phyloP scores from a whole-genome alignment of 148 eudicot species.

The Heliamphora exappendiculata region DNA sequence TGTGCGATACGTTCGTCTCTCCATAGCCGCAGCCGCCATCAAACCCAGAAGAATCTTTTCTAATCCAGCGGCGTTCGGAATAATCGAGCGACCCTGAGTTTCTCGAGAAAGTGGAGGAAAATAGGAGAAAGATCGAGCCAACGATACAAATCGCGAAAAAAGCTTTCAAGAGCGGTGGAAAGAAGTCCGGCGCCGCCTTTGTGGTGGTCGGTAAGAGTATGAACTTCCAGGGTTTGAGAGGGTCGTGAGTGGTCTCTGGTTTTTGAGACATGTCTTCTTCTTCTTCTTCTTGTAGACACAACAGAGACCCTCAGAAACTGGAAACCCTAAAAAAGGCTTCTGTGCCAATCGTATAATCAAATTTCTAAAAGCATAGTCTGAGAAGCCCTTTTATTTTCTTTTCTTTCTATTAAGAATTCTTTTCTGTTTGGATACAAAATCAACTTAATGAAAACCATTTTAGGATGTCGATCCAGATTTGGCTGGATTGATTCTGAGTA shows the following conservation, averaged over 20 bases:
- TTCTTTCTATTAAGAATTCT: too few relatives aligned
- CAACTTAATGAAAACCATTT: too few relatives aligned
- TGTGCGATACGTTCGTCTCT: constrained; percentile 30
- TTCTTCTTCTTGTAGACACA: too few relatives aligned
- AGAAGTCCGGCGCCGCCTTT: constrained; percentile 5
- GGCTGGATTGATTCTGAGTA: too few relatives aligned
- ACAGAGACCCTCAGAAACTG: background rate
- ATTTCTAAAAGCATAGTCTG: background rate
- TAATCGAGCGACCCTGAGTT: background rate
- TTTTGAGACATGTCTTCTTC: background rate
- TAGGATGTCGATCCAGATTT: too few relatives aligned
- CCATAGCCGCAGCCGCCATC: background rate
- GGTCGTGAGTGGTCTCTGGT: constrained; percentile 7
- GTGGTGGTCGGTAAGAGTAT: background rate
- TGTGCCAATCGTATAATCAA: background rate
- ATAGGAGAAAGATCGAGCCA: constrained; percentile 14
- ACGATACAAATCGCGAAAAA: constrained; percentile 21
- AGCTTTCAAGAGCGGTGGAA: constrained; percentile 16
- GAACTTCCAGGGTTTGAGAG: constrained; percentile 23
- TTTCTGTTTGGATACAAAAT: too few relatives aligned
- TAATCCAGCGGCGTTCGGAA: constrained; percentile 12
- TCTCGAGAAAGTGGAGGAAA: constrained; percentile 12
- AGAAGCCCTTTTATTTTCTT: too few relatives aligned
- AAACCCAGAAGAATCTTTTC: background rate
- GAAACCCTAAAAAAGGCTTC: background rate